Conservation (phyloP, 2,329 filamentous ascomycete genomes). For the Talaromyces marneffei region DNA sequence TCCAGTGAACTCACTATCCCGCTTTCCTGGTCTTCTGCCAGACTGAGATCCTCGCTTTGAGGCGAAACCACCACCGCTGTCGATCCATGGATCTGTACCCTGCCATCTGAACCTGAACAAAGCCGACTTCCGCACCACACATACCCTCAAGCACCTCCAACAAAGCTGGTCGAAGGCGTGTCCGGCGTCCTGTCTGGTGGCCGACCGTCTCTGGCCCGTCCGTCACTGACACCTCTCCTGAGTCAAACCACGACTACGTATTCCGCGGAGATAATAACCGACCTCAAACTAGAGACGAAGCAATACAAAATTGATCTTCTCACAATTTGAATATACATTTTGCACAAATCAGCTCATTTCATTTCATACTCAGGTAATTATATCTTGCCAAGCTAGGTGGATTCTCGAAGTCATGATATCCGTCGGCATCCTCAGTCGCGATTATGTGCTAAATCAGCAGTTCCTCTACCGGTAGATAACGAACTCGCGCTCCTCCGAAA, state of each 20-base stretch:
- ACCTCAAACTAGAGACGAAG: background rate
- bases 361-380: background rate
- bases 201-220: constrained; percentile 15
- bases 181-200: constrained; percentile 14
- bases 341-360: background rate
- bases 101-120: background rate
- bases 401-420: background rate
- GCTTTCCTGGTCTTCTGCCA: constrained; percentile 1
- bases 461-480: background rate
- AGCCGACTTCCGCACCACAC: background rate
- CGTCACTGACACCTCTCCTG: constrained; percentile 7
- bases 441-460: constrained; percentile 1
- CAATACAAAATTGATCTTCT: background rate
- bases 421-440: background rate
- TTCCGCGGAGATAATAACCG: background rate
- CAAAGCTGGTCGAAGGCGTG: constrained; percentile 14
- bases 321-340: background rate
- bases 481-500: background rate
- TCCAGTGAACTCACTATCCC: constrained; percentile 5
- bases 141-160: background rate
- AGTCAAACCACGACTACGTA: background rate
- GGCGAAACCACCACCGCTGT: constrained; percentile 3
- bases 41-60: background rate
- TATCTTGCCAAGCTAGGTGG: background rate
- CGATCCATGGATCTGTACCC: constrained; percentile 9